These are phyloP conservation scores for Nepenthes mirabilis DNA, from an alignment of 148 eudicot species.

Conservation along the genomic window DNA sequence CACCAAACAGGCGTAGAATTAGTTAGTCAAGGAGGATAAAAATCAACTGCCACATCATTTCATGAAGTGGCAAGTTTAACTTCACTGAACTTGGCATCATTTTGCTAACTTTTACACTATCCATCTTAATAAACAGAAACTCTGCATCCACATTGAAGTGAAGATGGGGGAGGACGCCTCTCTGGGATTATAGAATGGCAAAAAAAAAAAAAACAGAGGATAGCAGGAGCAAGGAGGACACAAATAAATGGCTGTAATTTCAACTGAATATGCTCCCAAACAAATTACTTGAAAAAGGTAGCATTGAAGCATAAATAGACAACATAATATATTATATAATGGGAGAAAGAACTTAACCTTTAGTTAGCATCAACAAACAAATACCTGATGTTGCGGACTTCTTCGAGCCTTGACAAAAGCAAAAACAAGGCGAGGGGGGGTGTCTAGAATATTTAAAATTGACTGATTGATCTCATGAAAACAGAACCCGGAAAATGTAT, in stretches of 20 bases:
- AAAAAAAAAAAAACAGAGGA: not conserved
- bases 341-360: not conserved
- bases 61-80: too few relatives aligned
- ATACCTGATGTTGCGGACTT: too few relatives aligned
- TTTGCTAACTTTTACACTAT: too few relatives aligned
- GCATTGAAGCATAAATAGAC: not conserved
- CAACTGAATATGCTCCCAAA: not conserved
- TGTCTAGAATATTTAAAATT: constrained; percentile 9
- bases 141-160: too few relatives aligned
- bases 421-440: constrained; percentile 5
- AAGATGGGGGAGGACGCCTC: too few relatives aligned
- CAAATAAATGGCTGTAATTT: not conserved
- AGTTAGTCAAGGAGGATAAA: too few relatives aligned
- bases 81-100: too few relatives aligned
- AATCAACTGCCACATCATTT: too few relatives aligned
- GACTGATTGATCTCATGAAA: constrained; percentile 20
- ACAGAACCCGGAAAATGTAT: constrained; percentile 13
- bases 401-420: constrained; percentile 8
- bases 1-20: too few relatives aligned
- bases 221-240: not conserved
- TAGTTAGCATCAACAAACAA: not conserved
- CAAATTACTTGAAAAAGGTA: not conserved
- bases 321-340: not conserved
- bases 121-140: too few relatives aligned
- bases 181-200: not conserved